A percentile compares a stretch with the other conserved stretches of the same genome.
Conservation (phyloP, 2,329 filamentous ascomycete genomes). For the Scytalidium lignicola region DNA sequence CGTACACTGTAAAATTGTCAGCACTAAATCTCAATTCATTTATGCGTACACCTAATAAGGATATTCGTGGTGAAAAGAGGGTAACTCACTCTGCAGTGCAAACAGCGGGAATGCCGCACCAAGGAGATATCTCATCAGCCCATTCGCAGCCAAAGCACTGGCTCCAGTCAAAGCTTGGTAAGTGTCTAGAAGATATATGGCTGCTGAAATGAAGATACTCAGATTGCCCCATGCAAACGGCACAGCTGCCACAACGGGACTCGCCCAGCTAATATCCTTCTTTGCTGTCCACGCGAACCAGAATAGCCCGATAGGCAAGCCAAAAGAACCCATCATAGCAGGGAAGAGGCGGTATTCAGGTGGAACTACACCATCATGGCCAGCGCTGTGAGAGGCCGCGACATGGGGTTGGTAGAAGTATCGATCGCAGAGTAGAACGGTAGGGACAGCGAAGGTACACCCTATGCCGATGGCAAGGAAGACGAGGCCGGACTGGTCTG, state of each 20-base stretch:
- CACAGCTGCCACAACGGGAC: constrained; percentile 45
- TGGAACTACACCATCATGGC: constrained; percentile 24
- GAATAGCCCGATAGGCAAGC: constrained; percentile 47
- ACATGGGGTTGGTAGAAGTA: constrained; percentile 33
- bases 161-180: constrained; percentile 52
- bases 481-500: constrained; percentile 29
- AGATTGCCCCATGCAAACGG: constrained; percentile 57
- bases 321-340: constrained; percentile 52
- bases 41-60: no score
- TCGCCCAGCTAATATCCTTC: constrained; percentile 41
- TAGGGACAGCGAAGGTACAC: constrained; percentile 38
- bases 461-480: constrained; percentile 35
- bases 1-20: constrained; percentile 24
- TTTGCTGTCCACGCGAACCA: constrained; percentile 56
- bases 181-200: constrained; percentile 50
- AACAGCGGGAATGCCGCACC: constrained; percentile 57
- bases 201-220: constrained; percentile 48
- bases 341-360: constrained; percentile 54
- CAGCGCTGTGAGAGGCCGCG: constrained; percentile 4
- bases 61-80: no score
- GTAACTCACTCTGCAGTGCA: constrained; percentile 46
- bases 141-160: constrained; percentile 55
- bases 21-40: background rate
- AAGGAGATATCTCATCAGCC: constrained; percentile 49
- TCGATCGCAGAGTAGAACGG: constrained; percentile 35